These are phyloP conservation scores for Ichthyophthirius multifiliis DNA, from an alignment of 169 alveolate genomes.

Conservation along the genomic window DNA sequence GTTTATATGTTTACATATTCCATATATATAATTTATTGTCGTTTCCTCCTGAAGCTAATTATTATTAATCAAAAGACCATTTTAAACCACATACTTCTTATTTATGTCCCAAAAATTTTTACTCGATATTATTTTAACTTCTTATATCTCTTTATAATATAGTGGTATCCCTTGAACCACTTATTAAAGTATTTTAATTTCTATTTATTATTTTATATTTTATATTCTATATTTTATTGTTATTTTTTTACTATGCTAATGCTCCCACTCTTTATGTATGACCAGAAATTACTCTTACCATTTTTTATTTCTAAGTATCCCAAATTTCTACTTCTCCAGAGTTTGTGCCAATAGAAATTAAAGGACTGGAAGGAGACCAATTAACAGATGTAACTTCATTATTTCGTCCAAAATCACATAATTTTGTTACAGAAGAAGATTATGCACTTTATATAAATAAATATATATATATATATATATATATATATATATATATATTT, in stretches of 20 bases:
- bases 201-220: constrained; percentile 56
- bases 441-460: constrained; percentile 92
- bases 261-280: constrained; percentile 92
- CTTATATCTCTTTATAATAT: constrained; percentile 61
- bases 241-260: constrained; percentile 63
- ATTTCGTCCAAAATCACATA: constrained; percentile 76
- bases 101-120: constrained; percentile 43
- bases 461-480: too few relatives aligned
- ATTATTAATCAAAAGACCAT: constrained; percentile 89
- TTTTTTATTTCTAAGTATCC: constrained; percentile 62
- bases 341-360: constrained; percentile 54
- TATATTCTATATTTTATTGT: constrained; percentile 69
- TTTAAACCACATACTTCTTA: constrained; percentile 74
- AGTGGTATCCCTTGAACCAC: constrained; percentile 68
- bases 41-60: constrained; percentile 95
- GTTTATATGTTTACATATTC: constrained; percentile 40
- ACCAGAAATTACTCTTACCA: constrained; percentile 64
- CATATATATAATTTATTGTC: constrained; percentile 93
- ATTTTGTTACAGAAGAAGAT: constrained; percentile 83
- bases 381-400: constrained; percentile 88
- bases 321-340: constrained; percentile 67
- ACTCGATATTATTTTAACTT: constrained; percentile 9
- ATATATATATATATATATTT: too few relatives aligned
- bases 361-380: constrained; percentile 89
- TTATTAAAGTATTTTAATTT: constrained; percentile 44